Conservation (phyloP, 75 land plant species). For the Selaginella tamariscina region DNA sequence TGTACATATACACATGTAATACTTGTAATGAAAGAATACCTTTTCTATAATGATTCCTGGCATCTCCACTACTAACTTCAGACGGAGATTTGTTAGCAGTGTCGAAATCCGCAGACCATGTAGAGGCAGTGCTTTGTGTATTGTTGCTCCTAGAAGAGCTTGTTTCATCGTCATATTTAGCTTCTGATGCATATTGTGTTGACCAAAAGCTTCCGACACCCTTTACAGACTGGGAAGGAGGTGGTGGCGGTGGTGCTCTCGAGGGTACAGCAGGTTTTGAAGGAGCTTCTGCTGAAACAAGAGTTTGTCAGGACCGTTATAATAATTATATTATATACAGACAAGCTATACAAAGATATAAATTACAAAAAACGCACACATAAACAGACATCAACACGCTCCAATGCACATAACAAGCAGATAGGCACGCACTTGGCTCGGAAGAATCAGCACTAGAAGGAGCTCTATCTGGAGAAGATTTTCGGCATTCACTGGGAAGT, state of each 20-base stretch:
- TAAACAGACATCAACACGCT: too few relatives aligned
- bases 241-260: constrained; percentile 63
- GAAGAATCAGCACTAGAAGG: constrained; percentile 13
- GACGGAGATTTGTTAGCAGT: too few relatives aligned
- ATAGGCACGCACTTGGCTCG: constrained; percentile 1
- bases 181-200: constrained; percentile 69
- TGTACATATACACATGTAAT: too few relatives aligned
- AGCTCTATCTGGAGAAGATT: constrained; percentile 53
- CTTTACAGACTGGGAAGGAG: constrained; percentile 28
- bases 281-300: not conserved
- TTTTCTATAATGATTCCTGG: not conserved
- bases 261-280: constrained; percentile 30
- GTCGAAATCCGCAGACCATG: not conserved
- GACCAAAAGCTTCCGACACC: constrained; percentile 57
- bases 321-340: too few relatives aligned
- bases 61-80: too few relatives aligned
- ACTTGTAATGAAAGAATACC: too few relatives aligned
- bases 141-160: constrained; percentile 16
- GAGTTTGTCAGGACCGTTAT: not conserved
- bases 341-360: constrained; percentile 6
- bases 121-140: not conserved
- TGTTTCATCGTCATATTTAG: constrained; percentile 24
- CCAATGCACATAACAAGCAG: not conserved
- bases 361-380: too few relatives aligned
- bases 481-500: constrained; percentile 52